Base-by-base conservation (phyloP, 371 early-diverging fungal genomes). In the Batkoa obscura region DNA sequence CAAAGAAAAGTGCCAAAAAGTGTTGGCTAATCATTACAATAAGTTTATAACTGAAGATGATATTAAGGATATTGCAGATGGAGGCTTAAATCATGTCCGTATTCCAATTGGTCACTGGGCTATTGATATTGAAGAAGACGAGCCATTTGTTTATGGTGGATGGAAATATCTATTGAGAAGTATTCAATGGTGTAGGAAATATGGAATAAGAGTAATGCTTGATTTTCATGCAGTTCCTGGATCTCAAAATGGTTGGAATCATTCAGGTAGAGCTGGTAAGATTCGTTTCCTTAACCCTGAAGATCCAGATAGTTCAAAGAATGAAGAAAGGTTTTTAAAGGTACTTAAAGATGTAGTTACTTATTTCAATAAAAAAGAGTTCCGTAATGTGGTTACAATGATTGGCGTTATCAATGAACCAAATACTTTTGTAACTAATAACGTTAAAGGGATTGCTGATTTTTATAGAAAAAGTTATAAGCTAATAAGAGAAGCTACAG, bases 221-320 rank as follows among this genome's bases (percentile, higher is more conserved):
- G 80, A 81, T 41, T 56, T 81, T 39, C 80, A 79, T 54, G 75
- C 73, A 5, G 71, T 70, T 0, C 81, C 81, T 4, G 79, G 81
- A 1, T 76, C 76, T 37, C 79, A 75, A 51, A 74, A 74, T 38
- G 75, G 75, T 8, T 65, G 72, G 61, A 68, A 64, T 46, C 75
- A 72, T 41, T 70, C 69, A n/a, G 75, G 75, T 23, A 61, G 60
- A 3, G 10, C 31, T 2, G 54, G 59, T 8, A 30, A 30, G 1
- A 38, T 43, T 17, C 17, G 50, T 46, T 56, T 49, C 41, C n/a
- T 56, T 2, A 64, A 64, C 0, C 38, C 23, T 17, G 48, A 58
- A 43, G 31, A 59, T 35, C 50, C 55, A 8, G 62, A 61, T 1
- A 55, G 57, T 0, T 45, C 47, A 36, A 63, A 64, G 4, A 4